A percentile compares a stretch with the other conserved stretches of the same genome.
Conservation (phyloP, 75 land plant species). For the Pseudotsuga menziesii region DNA sequence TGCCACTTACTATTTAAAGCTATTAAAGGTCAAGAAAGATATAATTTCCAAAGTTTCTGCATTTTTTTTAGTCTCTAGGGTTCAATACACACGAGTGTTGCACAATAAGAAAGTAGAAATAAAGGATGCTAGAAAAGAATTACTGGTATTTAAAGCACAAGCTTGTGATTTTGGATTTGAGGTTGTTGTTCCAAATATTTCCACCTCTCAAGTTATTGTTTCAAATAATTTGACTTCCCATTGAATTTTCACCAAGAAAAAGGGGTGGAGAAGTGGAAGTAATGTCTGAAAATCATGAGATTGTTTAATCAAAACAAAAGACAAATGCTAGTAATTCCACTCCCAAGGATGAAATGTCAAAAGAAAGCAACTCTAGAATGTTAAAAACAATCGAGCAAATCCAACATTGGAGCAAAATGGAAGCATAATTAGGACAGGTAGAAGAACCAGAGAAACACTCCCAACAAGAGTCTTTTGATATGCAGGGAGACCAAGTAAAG, state of each 20-base stretch:
- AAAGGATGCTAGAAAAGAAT: constrained; percentile 22
- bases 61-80: constrained; percentile 17
- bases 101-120: constrained; percentile 21
- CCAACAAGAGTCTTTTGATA: too few species aligned
- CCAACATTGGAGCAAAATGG: background rate
- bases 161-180: background rate
- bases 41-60: constrained; percentile 8
- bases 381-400: background rate
- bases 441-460: too few species aligned
- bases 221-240: background rate
- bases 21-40: constrained; percentile 13
- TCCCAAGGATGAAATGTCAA: background rate
- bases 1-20: constrained; percentile 7
- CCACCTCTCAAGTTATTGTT: background rate
- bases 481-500: too few species aligned
- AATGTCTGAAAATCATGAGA: background rate
- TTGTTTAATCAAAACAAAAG: background rate
- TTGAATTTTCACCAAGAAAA: constrained; percentile 1
- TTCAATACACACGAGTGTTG: constrained; percentile 12
- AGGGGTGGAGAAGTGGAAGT: too few species aligned
- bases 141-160: constrained; percentile 10
- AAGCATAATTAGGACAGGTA: background rate
- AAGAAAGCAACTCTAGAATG: too few species aligned
- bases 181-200: background rate
- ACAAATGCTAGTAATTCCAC: background rate